These are phyloP conservation scores for Lactifluus pinguis DNA, from an alignment of 768 basidiomycete genomes.

Conservation along the genomic window DNA sequence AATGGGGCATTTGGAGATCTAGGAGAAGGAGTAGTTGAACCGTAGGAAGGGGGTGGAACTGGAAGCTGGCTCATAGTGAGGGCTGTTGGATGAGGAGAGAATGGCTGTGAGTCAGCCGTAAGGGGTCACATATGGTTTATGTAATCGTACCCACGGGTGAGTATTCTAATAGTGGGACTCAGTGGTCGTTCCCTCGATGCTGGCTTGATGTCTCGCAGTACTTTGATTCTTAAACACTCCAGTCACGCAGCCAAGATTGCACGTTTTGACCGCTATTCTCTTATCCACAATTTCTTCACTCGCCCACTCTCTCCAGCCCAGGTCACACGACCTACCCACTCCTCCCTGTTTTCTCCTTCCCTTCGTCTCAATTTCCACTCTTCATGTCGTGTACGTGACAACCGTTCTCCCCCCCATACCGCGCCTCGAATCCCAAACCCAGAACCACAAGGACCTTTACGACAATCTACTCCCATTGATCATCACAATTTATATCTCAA, in stretches of 20 bases:
- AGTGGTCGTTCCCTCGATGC: too few species aligned
- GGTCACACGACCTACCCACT: neutral
- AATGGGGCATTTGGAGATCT: constrained; percentile 43
- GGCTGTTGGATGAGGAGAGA: neutral
- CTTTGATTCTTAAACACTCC: constrained; percentile 1
- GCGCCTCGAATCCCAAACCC: neutral
- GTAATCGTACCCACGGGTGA: constrained; percentile 1
- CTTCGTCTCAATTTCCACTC: neutral
- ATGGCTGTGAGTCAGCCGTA: neutral
- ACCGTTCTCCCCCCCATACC: neutral
- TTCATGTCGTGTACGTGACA: neutral
- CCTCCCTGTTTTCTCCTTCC: neutral
- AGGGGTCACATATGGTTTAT: neutral
- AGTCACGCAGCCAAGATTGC: constrained; percentile 10
- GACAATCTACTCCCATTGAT: neutral
- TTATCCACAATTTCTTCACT: constrained; percentile 22
- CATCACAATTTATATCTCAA: neutral
- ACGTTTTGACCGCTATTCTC: constrained; percentile 20
- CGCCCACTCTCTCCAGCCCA: neutral
- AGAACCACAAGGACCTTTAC: neutral
- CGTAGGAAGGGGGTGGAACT: constrained; percentile 52
- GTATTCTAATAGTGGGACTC: too few species aligned
- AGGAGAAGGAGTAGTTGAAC: constrained; percentile 32
- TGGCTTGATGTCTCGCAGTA: constrained; percentile 1
- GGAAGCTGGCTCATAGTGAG: constrained; percentile 37